Evolutionary conservation across 257 asterid species (phyloP), one percentile per base, ranked within the genome.

Genomic region (Scutellaria minor): DNA sequence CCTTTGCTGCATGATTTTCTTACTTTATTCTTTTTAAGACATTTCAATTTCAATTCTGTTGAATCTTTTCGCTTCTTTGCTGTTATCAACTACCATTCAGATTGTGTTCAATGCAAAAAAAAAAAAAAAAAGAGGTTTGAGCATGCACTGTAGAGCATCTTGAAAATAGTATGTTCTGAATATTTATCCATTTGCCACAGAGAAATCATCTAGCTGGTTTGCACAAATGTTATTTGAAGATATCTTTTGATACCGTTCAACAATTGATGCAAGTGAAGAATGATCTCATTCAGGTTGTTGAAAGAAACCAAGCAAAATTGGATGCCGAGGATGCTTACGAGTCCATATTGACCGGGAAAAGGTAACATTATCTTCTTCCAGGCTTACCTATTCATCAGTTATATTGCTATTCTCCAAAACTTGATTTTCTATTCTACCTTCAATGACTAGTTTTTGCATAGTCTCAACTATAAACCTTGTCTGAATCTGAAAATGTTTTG

Each of bases 171-270:
- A 55, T 51, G 40, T 41, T 54, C 82, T 85, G 75, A 79, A 45
- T 58, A 47, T 73, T 31, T 52, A 9, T 71, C 58, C 65, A 70
- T 70, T 76, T 50, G 52, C 64, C 48, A 42, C 97, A 92, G 98
- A 95, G 92, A 90, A 92, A 92, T 65, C 99, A 95, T 79, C 88
- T 95, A 44, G 87, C 96, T 79, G 99, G 97, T 61, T 80, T 92
- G 78, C 80, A 64, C 74, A 95, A 85, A 76, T 70, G 90, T 20
- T 95, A 95, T 84, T 80, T 95, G 75, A 95, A 90, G 88, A 86
- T 95, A 75, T 89, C 95, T 76, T 92, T 91, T 82, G 96, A 95
- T 79, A 91, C 96, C 66, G 99, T 95, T 75, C 99, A 95, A 88
- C 98, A 95, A 85, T 64, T 95, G 88, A 90, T 88, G 95, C 88